Base-by-base conservation (phyloP, 352 stramenopile species). In the Phytophthora foliorum region DNA sequence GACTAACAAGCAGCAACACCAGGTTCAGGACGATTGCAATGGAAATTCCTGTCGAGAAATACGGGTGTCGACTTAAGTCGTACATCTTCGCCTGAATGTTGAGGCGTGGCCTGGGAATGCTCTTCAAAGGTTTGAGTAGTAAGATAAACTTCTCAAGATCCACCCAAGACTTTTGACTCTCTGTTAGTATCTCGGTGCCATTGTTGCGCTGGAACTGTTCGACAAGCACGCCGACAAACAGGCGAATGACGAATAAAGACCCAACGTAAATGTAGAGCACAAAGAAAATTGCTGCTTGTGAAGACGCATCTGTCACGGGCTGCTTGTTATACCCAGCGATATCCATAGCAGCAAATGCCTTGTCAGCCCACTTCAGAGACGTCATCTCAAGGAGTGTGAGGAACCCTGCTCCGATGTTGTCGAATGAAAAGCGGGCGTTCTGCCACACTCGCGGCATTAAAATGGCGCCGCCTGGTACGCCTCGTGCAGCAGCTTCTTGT, bases 131-230 rank as follows among this genome's bases (percentile, higher is more conserved):
- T 57, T 90, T 80, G 34, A 94, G 82, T 13, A 92, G 63, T 55
- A 94, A 61, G 21, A 94, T 80, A 52, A 92, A 92, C 60, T 91
- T 91, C 53, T 94, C 86, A 4, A 94, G 69, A 44, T 94, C 86
- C 31, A 94, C 86, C 84, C 86, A 94, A 7, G 80, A 85, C 56
- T 92, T 92, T 53, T 94, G 86, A 41, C 65, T 87, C 61, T 92
- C 84, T 0, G 86, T 94, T 10, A 94, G 73, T 39, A 91, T 91
- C 72, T 92, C 79, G 13, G 86, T 94, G 57, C 86, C 86, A 48
- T 92, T 91, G 65, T 94, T 94, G 38, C 86, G 86, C 52, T 94
- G 86, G 71, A 94, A 94, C 52, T 94, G 84, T 67, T 94, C 86
- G 9, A 92, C 86, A 11, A 94, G 78, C 19, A 94, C 86, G 36